Percentiles rank a stretch among this genome's conserved stretches.
phyloP scores from a whole-genome alignment of 2,329 filamentous ascomycete genomes.

The Trichophyton benhamiae region DNA sequence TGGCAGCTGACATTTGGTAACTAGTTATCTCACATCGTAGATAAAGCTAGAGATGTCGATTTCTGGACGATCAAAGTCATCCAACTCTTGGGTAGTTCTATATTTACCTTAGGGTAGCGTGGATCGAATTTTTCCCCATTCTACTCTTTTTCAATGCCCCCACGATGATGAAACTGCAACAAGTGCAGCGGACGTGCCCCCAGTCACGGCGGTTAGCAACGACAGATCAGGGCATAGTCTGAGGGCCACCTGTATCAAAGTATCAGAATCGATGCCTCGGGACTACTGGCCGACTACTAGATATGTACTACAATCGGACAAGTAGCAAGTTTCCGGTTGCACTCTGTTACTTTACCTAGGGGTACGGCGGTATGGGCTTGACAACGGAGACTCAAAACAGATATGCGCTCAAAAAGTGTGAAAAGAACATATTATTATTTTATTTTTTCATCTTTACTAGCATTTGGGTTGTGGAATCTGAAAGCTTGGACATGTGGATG shows the following conservation, averaged over 20 bases:
- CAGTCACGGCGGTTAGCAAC: not conserved
- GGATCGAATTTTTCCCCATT: not conserved
- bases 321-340: not conserved
- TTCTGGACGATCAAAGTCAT: not conserved
- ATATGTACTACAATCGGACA: not conserved
- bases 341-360: not conserved
- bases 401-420: not conserved
- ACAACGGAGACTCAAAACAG: not conserved
- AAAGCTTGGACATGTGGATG: too few species aligned
- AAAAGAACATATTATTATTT: too few species aligned
- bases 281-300: not conserved
- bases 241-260: not conserved
- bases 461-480: too few species aligned
- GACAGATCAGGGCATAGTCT: not conserved
- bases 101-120: not conserved
- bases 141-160: not conserved
- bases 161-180: not conserved
- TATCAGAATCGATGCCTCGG: not conserved
- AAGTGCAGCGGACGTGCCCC: not conserved
- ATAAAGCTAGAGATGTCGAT: too few species aligned
- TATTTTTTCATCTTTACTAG: too few species aligned
- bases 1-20: not conserved
- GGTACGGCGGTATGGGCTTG: not conserved
- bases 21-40: not conserved
- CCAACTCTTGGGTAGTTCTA: not conserved